phyloP scores from a whole-genome alignment of 1,284 basidiomycete genomes.

The Ganoderma boninense region DNA sequence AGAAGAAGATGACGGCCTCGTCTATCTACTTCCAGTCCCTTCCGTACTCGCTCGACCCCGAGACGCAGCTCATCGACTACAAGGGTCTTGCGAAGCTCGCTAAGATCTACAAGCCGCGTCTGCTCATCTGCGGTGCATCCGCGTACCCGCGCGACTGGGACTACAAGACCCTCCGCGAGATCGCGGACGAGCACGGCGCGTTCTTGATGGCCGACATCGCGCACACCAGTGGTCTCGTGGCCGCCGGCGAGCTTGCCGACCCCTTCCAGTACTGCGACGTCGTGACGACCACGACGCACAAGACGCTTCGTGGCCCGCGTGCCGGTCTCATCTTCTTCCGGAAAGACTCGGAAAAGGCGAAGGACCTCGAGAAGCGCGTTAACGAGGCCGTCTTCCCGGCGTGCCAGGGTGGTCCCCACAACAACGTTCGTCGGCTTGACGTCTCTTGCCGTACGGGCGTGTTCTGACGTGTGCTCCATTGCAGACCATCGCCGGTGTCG shows the following conservation, averaged over 20 bases:
- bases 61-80: conserved; percentile 95
- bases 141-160: conserved; percentile 99
- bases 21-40: conserved; percentile 99
- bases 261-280: conserved; percentile 99
- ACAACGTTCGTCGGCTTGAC: conserved; percentile 74
- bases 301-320: conserved; percentile 98
- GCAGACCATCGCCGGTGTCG: conserved; percentile 96
- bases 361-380: conserved; percentile 94
- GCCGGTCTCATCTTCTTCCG: conserved; percentile 99
- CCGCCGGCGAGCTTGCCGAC: conserved; percentile 91
- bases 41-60: conserved; percentile 90
- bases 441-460: background rate
- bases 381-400: conserved; percentile 99
- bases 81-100: conserved; percentile 85
- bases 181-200: conserved; percentile 89
- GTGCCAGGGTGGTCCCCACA: conserved; percentile 99
- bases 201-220: conserved; percentile 98
- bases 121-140: conserved; percentile 98
- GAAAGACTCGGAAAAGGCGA: conserved; percentile 82
- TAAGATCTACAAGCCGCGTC: conserved; percentile 95
- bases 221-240: conserved; percentile 96
- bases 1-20: conserved; percentile 99
- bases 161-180: conserved; percentile 84
- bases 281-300: conserved; percentile 98
- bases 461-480: background rate